Evolutionary conservation across 2,329 filamentous ascomycete species (phyloP).

Genomic region (Colletotrichum spinosum): DNA sequence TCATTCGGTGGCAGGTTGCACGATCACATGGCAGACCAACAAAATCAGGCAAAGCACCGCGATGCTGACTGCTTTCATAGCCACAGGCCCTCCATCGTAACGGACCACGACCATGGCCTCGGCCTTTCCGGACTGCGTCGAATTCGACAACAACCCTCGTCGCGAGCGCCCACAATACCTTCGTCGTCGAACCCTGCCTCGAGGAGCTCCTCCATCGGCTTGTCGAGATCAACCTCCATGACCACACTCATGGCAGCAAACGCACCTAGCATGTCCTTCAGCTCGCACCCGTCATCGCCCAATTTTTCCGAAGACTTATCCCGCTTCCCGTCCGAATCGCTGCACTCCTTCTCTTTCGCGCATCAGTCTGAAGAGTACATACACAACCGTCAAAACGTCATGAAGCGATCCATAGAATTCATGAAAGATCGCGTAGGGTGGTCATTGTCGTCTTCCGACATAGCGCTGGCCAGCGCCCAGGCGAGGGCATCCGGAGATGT

Average conservation of each 20-base stretch:
- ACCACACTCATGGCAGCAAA: conserved; percentile 70
- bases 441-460: conserved; percentile 73
- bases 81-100: conserved; percentile 80
- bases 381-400: conserved; percentile 89
- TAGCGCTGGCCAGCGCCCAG: conserved; percentile 84
- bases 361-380: conserved; percentile 94
- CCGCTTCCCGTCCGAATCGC: conserved; percentile 92
- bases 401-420: conserved; percentile 95
- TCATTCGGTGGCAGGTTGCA: conserved; percentile 27
- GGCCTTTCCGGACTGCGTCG: conserved; percentile 89
- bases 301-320: conserved; percentile 88
- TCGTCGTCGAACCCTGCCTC: conserved; percentile 73
- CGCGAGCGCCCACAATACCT: conserved; percentile 73
- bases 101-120: conserved; percentile 88
- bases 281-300: conserved; percentile 77
- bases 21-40: conserved; percentile 32
- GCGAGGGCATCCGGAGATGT: conserved; percentile 84
- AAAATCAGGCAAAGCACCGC: conserved; percentile 22
- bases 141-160: conserved; percentile 87
- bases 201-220: conserved; percentile 66
- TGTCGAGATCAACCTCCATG: conserved; percentile 79
- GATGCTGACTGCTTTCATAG: conserved; percentile 33
- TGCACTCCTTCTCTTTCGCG: conserved; percentile 98
- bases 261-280: conserved; percentile 63
- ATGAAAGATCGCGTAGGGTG: conserved; percentile 93